Evolutionary conservation across 805 yeast genomes (phyloP).

Genomic region (Wickerhamomyces pijperi): DNA sequence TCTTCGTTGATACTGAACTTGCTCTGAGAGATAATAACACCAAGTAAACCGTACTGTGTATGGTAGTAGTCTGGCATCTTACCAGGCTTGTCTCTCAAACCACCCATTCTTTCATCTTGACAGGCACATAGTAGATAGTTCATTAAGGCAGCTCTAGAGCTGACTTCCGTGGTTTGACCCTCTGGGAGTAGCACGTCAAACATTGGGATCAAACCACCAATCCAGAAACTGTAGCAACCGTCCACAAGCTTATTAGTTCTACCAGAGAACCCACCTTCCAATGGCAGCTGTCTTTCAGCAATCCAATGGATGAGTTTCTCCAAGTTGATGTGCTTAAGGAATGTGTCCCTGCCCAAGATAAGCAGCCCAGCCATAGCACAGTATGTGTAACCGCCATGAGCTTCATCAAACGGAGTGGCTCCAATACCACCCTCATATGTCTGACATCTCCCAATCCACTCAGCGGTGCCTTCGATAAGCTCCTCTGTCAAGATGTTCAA

Average conservation of each 20-base stretch:
- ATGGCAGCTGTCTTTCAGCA: conserved; percentile 47
- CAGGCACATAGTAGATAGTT: conserved; percentile 68
- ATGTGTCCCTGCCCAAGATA: conserved; percentile 26
- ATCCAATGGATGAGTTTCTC: conserved; percentile 55
- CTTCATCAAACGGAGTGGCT: conserved; percentile 72
- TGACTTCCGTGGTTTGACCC: conserved; percentile 16
- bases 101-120: conserved; percentile 52
- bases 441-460: conserved; percentile 65
- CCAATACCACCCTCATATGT: conserved; percentile 95
- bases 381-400: conserved; percentile 95
- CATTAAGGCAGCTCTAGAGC: conserved; percentile 47
- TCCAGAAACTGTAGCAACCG: conserved; percentile 95
- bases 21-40: conserved; percentile 32
- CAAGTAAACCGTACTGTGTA: conserved; percentile 74
- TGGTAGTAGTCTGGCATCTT: conserved; percentile 78
- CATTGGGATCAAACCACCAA: conserved; percentile 65
- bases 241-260: conserved; percentile 90
- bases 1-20: conserved; percentile 4
- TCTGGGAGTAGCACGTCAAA: conserved; percentile 38
- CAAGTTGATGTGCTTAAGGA: conserved; percentile 31
- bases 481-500: conserved; percentile 54
- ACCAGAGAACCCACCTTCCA: conserved; percentile 87
- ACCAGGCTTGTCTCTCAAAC: conserved; percentile 84
- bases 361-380: conserved; percentile 69
- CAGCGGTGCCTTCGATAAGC: conserved; percentile 36